Evolutionary conservation across 768 basidiomycete species (phyloP).

Genomic region (Tylopilus subfusipes): DNA sequence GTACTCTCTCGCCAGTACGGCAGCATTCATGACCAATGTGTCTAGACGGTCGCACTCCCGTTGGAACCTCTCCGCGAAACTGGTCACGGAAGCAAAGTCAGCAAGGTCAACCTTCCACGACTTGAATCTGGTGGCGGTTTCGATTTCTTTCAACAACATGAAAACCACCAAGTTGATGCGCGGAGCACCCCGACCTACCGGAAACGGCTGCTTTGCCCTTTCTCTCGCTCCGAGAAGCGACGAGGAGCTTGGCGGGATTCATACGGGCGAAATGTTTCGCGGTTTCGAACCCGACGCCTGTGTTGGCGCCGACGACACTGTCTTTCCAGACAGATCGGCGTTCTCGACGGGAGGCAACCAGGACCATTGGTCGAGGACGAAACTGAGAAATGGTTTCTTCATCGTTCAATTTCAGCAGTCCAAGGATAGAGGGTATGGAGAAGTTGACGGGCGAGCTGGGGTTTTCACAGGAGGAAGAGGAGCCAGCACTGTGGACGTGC

Average conservation of each 20-base stretch:
- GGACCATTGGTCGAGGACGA: constrained; percentile 18
- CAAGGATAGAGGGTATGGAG: too few relatives aligned
- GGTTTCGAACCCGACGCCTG: constrained; percentile 33
- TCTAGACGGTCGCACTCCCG: constrained; percentile 12
- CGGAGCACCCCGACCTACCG: constrained; percentile 11
- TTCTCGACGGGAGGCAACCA: constrained; percentile 13
- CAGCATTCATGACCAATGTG: constrained; percentile 46
- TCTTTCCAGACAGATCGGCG: constrained; percentile 28
- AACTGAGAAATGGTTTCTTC: constrained; percentile 8
- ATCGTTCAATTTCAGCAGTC: neutral
- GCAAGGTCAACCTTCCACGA: constrained; percentile 14
- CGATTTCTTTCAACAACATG: constrained; percentile 19
- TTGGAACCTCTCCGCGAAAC: constrained; percentile 9
- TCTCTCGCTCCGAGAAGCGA: constrained; percentile 27
- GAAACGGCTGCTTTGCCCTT: constrained; percentile 21
- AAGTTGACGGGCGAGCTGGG: too few relatives aligned
- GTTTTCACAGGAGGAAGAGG: too few relatives aligned
- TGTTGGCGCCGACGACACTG: constrained; percentile 34
- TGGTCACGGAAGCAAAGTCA: constrained; percentile 13
- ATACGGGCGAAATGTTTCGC: constrained; percentile 31
- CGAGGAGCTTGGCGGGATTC: constrained; percentile 27
- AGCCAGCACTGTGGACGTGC: too few relatives aligned
- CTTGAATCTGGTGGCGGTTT: constrained; percentile 25
- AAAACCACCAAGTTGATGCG: too few relatives aligned
- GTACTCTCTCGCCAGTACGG: constrained; percentile 10